Evolutionary conservation across 306 rosid genomes (phyloP).

Genomic region (Crotalaria pallida): DNA sequence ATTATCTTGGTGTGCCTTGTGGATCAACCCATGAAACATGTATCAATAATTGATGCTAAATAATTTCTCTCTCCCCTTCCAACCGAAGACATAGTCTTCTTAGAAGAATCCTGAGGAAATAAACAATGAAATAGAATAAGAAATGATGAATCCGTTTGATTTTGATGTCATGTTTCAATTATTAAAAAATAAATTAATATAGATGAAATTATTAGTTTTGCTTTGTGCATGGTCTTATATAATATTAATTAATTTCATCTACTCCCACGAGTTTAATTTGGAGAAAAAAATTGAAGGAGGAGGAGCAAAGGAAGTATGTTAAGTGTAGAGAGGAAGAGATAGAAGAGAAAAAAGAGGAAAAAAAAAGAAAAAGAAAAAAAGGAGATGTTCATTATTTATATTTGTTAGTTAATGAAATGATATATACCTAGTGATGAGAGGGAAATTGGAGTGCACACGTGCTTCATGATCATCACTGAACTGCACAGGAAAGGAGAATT

Average conservation of each 20-base stretch:
- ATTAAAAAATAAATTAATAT: not conserved
- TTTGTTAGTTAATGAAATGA: slow-evolving; percentile 15
- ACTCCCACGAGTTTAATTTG: not conserved
- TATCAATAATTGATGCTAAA: slow-evolving; percentile 10
- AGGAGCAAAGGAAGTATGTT: slow-evolving; percentile 7
- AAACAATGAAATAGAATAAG: slow-evolving; percentile 11
- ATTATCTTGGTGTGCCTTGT: not conserved
- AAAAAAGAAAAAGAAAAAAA: slow-evolving; percentile 6
- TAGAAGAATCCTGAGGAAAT: slow-evolving; percentile 22
- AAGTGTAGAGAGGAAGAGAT: not conserved
- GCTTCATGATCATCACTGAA: slow-evolving; percentile 55
- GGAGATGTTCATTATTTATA: slow-evolving; percentile 26
- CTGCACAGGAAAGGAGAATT: slow-evolving; percentile 46
- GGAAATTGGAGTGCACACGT: slow-evolving; percentile 74
- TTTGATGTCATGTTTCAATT: not conserved
- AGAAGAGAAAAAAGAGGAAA: slow-evolving; percentile 29
- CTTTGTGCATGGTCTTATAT: slow-evolving; percentile 3
- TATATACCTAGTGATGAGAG: slow-evolving; percentile 50
- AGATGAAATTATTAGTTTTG: not conserved
- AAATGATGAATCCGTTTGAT: slow-evolving; percentile 7
- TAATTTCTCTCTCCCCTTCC: not conserved
- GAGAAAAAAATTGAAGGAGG: not conserved
- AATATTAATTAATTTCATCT: not conserved
- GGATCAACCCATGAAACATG: slow-evolving; percentile 46
- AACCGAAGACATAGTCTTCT: not conserved